These are phyloP conservation scores for Chrysoporthe cubensis DNA, from an alignment of 2,329 filamentous ascomycete species.

Conservation along the genomic window DNA sequence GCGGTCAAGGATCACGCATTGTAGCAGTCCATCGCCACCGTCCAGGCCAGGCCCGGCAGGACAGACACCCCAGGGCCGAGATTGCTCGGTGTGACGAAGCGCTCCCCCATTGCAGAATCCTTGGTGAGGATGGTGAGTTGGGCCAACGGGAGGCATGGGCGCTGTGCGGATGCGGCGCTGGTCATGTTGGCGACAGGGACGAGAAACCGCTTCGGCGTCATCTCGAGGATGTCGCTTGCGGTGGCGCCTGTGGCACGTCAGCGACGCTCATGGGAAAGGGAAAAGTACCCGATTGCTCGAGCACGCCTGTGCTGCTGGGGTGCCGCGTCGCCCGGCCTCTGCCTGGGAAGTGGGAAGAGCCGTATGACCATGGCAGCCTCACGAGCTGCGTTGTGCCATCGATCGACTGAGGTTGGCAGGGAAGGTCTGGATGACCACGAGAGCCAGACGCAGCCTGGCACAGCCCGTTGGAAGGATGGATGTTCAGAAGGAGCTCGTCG, in stretches of 20 bases:
- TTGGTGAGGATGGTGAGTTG: not conserved
- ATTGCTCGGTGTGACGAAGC: conserved; percentile 8
- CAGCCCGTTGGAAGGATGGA: not conserved
- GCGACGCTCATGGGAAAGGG: not conserved
- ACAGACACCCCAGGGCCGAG: not conserved
- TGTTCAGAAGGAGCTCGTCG: not conserved
- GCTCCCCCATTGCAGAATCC: conserved; percentile 3
- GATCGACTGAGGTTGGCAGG: not conserved
- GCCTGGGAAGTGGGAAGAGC: not conserved
- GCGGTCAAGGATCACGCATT: not conserved
- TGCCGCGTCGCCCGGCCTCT: too few relatives aligned
- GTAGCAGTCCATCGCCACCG: not conserved
- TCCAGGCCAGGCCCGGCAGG: not conserved
- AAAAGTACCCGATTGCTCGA: conserved; percentile 2
- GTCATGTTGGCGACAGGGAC: conserved; percentile 1
- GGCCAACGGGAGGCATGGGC: not conserved
- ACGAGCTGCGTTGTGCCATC: not conserved
- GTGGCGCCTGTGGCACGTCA: conserved; percentile 4
- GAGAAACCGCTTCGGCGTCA: conserved; percentile 16
- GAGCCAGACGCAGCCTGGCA: not conserved
- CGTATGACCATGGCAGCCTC: not conserved
- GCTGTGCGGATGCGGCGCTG: not conserved
- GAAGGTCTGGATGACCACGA: not conserved
- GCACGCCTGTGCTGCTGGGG: not conserved
- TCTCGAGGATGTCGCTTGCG: not conserved